These are phyloP conservation scores for Naegleria gruberi DNA, from an alignment of 208 protist genomes.

Conservation along the genomic window DNA sequence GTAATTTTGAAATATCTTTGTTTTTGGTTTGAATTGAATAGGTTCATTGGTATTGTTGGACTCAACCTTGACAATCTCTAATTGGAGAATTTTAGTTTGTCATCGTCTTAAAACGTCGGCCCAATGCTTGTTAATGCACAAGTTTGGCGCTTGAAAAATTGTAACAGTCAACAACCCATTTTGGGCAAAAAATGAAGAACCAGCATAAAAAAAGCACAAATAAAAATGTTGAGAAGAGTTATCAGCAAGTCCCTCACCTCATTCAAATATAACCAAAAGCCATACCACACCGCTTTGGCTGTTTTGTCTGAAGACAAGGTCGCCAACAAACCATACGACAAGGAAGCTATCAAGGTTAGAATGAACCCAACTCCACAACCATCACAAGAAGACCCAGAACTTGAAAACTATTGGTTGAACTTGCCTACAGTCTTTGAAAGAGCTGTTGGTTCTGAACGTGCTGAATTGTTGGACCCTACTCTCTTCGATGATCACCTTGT, in stretches of 20 bases:
- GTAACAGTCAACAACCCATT: background rate
- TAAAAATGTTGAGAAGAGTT: background rate
- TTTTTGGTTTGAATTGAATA: too few relatives aligned
- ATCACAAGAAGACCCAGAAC: background rate
- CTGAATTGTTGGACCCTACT: constrained; percentile 14
- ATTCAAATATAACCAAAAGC: background rate
- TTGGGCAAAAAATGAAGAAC: background rate
- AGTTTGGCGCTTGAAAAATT: background rate
- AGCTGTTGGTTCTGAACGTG: background rate
- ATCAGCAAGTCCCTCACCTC: background rate
- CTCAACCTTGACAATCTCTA: too few relatives aligned
- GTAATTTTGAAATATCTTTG: too few relatives aligned
- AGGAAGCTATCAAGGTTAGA: background rate
- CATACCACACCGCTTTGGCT: background rate
- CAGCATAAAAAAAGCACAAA: background rate
- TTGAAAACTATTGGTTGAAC: background rate
- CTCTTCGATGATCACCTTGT: background rate
- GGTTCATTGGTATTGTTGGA: too few relatives aligned
- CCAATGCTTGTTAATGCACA: too few relatives aligned
- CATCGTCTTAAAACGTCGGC: too few relatives aligned
- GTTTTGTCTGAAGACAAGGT: background rate
- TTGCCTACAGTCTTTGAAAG: background rate
- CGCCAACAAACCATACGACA: background rate
- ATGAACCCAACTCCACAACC: background rate
- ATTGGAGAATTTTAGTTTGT: too few relatives aligned